Percentiles rank a stretch among this genome's conserved stretches.
Evolutionary conservation across 2,329 filamentous ascomycete species (phyloP).

Genomic region (Phaeosphaeriaceae sp.): DNA sequence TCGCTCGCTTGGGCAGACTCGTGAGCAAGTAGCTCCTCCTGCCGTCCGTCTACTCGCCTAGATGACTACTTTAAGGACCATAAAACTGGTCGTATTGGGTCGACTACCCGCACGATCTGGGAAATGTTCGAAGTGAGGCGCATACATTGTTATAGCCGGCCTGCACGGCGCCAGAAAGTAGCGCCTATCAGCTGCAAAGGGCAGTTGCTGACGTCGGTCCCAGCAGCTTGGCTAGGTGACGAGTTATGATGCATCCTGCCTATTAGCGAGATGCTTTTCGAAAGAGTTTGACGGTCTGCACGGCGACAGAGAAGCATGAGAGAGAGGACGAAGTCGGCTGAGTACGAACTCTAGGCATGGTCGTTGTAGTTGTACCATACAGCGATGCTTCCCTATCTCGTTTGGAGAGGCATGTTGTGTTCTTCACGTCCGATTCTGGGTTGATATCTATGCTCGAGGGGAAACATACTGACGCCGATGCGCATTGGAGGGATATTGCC

Average conservation of each 20-base stretch:
- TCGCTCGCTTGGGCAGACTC: constrained; percentile 1
- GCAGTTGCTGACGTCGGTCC: background rate
- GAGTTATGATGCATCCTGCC: constrained; percentile 3
- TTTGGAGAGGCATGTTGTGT: background rate
- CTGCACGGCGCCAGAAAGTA: constrained; percentile 2
- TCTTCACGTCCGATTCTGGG: background rate
- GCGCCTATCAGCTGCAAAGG: constrained; percentile 4
- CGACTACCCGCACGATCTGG: constrained; percentile 5
- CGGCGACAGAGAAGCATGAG: background rate
- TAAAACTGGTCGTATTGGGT: constrained; percentile 3
- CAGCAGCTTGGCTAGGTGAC: constrained; percentile 2
- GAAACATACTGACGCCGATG: background rate
- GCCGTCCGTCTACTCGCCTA: constrained; percentile 1
- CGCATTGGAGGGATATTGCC: background rate
- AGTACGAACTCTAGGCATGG: background rate
- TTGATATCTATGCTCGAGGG: background rate
- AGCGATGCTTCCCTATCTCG: background rate
- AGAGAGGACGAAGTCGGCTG: background rate
- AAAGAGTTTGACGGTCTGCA: constrained; percentile 5
- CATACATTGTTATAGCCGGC: constrained; percentile 8
- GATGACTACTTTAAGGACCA: background rate
- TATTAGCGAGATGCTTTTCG: constrained; percentile 8
- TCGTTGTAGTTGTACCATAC: background rate
- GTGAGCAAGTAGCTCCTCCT: background rate
- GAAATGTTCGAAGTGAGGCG: constrained; percentile 2